These are phyloP conservation scores for Eremothecium gossypii DNA, from an alignment of 1,139 yeast species.

Conservation along the genomic window DNA sequence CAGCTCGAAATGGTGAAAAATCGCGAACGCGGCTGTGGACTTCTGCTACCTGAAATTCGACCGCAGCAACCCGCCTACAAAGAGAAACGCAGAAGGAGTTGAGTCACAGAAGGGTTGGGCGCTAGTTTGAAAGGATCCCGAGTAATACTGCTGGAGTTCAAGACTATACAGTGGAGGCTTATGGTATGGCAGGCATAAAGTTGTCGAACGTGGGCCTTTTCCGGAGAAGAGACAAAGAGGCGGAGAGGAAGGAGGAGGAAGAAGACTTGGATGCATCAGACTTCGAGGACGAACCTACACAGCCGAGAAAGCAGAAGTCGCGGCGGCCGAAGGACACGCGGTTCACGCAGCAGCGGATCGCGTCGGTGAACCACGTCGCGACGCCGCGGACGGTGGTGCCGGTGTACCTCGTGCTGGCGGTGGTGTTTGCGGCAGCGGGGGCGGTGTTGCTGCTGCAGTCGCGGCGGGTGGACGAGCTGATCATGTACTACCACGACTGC, in stretches of 20 bases:
- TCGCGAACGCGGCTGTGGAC: no score
- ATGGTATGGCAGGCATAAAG: slow-evolving; percentile 6
- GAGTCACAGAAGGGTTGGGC: not conserved
- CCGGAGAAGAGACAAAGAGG: slow-evolving; percentile 21
- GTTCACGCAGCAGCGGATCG: slow-evolving; percentile 56
- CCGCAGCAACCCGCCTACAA: no score
- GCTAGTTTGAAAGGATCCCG: not conserved
- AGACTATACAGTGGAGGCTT: not conserved
- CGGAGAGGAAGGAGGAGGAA: slow-evolving; percentile 6
- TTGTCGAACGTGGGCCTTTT: slow-evolving; percentile 15
- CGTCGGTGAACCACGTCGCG: slow-evolving; percentile 64
- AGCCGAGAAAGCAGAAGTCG: slow-evolving; percentile 32
- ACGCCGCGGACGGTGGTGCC: slow-evolving; percentile 90
- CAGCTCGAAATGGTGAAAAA: no score
- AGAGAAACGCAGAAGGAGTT: no score
- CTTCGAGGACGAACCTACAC: slow-evolving; percentile 29
- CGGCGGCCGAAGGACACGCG: slow-evolving; percentile 61
- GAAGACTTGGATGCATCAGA: slow-evolving; percentile 29
- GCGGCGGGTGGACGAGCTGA: slow-evolving; percentile 64
- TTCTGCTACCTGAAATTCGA: no score
- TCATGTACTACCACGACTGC: slow-evolving; percentile 77
- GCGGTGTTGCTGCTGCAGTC: slow-evolving; percentile 84
- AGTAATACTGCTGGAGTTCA: not conserved
- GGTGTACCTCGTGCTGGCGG: slow-evolving; percentile 60
- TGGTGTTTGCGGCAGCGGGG: slow-evolving; percentile 85